Conservation (phyloP, 1,284 basidiomycete genomes). For the Sporisorium graminicola region DNA sequence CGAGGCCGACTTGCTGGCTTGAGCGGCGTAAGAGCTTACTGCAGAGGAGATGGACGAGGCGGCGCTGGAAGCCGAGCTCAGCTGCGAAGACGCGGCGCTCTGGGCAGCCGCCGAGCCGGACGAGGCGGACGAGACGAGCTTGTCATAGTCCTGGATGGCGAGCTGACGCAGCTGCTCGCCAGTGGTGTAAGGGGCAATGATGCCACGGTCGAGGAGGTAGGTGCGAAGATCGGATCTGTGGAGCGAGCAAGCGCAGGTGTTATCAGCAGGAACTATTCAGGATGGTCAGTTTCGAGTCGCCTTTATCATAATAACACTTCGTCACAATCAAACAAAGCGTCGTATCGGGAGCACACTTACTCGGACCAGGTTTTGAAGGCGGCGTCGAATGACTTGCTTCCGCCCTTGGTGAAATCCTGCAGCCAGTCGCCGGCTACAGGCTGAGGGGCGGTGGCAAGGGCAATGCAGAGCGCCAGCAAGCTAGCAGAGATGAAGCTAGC, state of each 20-base stretch:
- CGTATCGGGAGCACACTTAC: constrained; percentile 31
- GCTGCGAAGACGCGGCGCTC: constrained; percentile 43
- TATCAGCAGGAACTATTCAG: no score
- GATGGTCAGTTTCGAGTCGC: no score
- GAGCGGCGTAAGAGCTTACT: constrained; percentile 51
- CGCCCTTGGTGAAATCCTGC: constrained; percentile 56
- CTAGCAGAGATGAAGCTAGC: constrained; percentile 61
- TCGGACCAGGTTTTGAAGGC: constrained; percentile 66
- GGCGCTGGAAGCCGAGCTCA: constrained; percentile 45
- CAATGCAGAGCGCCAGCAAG: constrained; percentile 60
- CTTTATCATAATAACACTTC: no score
- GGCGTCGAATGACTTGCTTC: constrained; percentile 59
- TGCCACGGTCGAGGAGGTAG: constrained; percentile 67
- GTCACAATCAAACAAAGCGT: neutral
- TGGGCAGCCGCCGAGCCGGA: constrained; percentile 38
- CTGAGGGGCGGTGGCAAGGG: constrained; percentile 52
- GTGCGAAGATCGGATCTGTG: constrained; percentile 59
- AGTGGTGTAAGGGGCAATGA: constrained; percentile 64
- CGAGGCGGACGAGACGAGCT: constrained; percentile 45
- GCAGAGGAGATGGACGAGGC: constrained; percentile 59
- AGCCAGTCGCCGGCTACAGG: constrained; percentile 57
- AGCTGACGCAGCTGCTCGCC: constrained; percentile 63
- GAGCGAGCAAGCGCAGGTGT: neutral
- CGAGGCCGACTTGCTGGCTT: constrained; percentile 40
- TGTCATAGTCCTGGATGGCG: constrained; percentile 64